Evolutionary conservation across 2,329 filamentous ascomycete species (phyloP).

Genomic region (Akanthomyces dipterigenus): DNA sequence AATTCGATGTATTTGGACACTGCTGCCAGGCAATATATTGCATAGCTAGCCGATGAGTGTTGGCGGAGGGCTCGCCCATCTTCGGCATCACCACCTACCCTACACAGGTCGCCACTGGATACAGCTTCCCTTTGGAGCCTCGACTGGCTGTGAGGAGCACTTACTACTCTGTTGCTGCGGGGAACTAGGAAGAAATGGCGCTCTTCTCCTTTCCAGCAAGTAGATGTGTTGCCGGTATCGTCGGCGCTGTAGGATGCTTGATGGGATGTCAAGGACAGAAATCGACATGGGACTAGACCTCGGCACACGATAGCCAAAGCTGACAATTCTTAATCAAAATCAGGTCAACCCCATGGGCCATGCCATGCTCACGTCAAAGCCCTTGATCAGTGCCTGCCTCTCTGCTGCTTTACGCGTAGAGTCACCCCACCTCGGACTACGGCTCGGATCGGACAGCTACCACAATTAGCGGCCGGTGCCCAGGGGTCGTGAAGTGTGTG

Average conservation of each 20-base stretch:
- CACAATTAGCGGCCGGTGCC: neutral
- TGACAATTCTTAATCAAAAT: neutral
- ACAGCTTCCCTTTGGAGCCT: too few species aligned
- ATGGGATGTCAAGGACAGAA: neutral
- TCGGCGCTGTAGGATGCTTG: neutral
- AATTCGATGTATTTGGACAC: too few species aligned
- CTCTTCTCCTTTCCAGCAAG: too few species aligned
- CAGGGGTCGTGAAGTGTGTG: neutral
- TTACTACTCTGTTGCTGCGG: too few species aligned
- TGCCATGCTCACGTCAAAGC: neutral
- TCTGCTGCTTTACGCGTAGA: constrained; percentile 1
- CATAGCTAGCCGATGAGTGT: too few species aligned
- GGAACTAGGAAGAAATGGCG: too few species aligned
- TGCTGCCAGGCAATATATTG: too few species aligned
- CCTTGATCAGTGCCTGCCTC: neutral
- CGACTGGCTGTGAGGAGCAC: too few species aligned
- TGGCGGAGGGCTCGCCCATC: too few species aligned
- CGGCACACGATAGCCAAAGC: neutral
- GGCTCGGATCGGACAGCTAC: constrained; percentile 6
- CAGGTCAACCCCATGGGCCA: too few species aligned
- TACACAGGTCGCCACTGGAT: neutral
- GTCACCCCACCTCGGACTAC: constrained; percentile 4
- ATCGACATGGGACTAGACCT: too few species aligned
- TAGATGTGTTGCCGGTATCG: too few species aligned
- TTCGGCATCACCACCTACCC: neutral